Base-by-base conservation (phyloP, 495 filamentous ascomycete genomes). In the Trichoderma reesei region DNA sequence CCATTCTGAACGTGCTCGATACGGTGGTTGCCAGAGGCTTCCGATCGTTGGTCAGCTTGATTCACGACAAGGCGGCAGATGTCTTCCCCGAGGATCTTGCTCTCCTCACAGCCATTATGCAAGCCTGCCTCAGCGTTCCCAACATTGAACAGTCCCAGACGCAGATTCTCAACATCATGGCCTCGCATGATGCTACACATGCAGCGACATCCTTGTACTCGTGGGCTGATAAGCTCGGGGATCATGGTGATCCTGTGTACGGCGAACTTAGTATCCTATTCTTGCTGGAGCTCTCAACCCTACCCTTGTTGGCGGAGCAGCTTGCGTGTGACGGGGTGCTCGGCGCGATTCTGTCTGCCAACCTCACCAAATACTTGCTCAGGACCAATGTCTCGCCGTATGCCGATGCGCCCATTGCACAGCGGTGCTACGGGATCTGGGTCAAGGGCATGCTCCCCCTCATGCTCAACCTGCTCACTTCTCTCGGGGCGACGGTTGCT, bases 131-230 rank as follows among this genome's bases (percentile, higher is more conserved):
- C 31, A 85, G 83, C 64, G 80, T 96, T n/a, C 84, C 85, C 1
- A 83, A 83, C 20, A 82, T 90, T 66, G 78, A 81, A 34, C 75
- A 81, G 61, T 83, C 80, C 66, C 79, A 86, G 68, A 68, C 85
- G 20, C 85, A 89, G 64, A 83, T 92, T 66, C 80, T 86, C 59
- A 83, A 82, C 56, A 84, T 86, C 68, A 78, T 89, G 69, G 75
- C 81, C 33, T 72, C 83, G 44, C 81, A 88, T 70, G 84, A 94
- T 63, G 86, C 87, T 3, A 81, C 86, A n/a, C 87, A 92, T 66
- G 87, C 89, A 61, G 92, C 91, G 0, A 87, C 87, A 16, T 90
- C 89, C 13, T 81, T 99, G 60, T 97, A 95, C 73, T 96, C 90
- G 6, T 99, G 95, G 95, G 85, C 94, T 16, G 90, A 98, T 73